Conservation (phyloP, 257 asterid species). For the Ajuga chamaepitys region DNA sequence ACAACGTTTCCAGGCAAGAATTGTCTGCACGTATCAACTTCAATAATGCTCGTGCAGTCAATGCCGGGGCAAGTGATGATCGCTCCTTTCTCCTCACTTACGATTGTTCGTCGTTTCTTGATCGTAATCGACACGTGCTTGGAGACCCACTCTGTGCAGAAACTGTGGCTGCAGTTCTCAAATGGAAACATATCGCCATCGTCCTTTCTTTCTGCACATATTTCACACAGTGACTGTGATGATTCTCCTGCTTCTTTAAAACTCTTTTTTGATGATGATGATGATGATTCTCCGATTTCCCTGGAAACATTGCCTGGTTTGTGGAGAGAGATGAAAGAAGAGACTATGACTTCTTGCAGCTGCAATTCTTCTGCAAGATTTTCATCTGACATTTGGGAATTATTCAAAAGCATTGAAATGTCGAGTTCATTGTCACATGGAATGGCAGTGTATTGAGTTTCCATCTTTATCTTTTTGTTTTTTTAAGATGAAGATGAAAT, state of each 20-base stretch:
- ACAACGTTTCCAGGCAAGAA: conserved; percentile 22
- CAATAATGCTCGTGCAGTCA: conserved; percentile 23
- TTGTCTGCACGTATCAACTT: conserved; percentile 11
- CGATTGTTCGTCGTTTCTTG: not conserved
- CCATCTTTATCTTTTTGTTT: too few species aligned
- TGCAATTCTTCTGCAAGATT: too few species aligned
- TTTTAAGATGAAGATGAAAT: too few species aligned
- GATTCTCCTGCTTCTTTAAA: not conserved
- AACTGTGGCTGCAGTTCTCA: conserved; percentile 23
- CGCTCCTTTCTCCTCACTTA: not conserved
- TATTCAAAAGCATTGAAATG: too few species aligned
- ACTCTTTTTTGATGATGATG: not conserved
- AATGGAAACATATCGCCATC: conserved; percentile 13
- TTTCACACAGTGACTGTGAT: conserved; percentile 23
- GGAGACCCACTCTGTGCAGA: conserved; percentile 31
- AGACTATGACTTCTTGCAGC: too few species aligned
- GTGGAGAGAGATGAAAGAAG: too few species aligned
- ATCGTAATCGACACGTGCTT: conserved; percentile 22
- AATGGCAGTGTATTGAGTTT: too few species aligned
- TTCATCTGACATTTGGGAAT: too few species aligned
- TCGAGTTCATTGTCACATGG: too few species aligned
- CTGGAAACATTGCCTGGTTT: not conserved
- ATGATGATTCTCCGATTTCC: not conserved
- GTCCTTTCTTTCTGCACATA: conserved; percentile 35
- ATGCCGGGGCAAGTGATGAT: conserved; percentile 29